Base-by-base conservation (phyloP, 176 grass and related monocot genomes). In the Carex parvula region DNA sequence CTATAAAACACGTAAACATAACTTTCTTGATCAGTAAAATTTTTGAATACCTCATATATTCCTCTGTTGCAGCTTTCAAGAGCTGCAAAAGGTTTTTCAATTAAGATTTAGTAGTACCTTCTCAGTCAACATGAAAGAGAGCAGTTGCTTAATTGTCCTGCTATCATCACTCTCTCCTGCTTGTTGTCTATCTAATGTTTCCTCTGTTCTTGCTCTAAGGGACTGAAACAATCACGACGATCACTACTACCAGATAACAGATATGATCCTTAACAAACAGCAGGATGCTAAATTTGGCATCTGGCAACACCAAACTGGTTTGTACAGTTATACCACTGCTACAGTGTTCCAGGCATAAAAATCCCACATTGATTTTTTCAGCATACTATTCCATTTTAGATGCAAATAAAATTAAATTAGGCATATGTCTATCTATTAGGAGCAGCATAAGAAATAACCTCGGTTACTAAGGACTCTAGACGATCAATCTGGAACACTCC, bases 401-500 rank as follows among this genome's bases (percentile, higher is more conserved):
- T 55, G 72, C 50, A 30, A 17, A 56, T 3, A 9, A 56, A 76
- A 17, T 54, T 16, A 5, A 76, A 76, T 44, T 32, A 55, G 72
- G 13, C 13, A 30, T 76, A 46, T 30, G 48, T 17, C 48, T 16
- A 76, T 75, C 71, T 75, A 53, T 7, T 55, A 76, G 48, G 48
- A 55, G 72, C 21, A 55, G 12, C 22, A 30, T 24, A 81, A 76
- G 13, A 83, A 66, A 84, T 56, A 87, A 98, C 95, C 95, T 98
- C 95, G 2, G 88, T 90, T 84, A 94, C 82, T 57, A 98, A 89
- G 81, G 95, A 98, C 67, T 98, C 95, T 89, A 98, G 86, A 70
- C 92, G 91, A 65, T 98, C 95, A 56, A 98, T 94, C 90, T 91
- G 91, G 84, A 98, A 98, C 71, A 85, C 64, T 22, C 95, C 91